phyloP scores from a whole-genome alignment of 2,329 filamentous ascomycete species.

The Grosmannia penicillata region DNA sequence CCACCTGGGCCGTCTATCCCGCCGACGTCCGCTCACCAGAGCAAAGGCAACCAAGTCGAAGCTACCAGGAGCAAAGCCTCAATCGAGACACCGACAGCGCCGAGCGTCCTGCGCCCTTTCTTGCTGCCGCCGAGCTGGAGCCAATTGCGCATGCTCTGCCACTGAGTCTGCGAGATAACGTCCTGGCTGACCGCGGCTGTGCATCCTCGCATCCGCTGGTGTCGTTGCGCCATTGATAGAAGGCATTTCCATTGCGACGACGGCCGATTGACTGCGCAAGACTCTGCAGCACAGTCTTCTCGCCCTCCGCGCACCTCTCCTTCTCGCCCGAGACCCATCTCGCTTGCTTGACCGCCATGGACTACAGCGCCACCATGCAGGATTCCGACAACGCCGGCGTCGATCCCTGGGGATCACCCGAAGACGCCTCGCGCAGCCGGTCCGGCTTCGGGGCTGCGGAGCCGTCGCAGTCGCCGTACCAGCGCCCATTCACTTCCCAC shows the following conservation, averaged over 20 bases:
- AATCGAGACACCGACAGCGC: neutral
- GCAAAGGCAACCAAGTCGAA: neutral
- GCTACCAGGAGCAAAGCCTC: neutral
- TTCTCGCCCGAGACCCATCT: neutral
- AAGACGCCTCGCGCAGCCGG: slow-evolving; percentile 33
- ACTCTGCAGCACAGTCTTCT: neutral
- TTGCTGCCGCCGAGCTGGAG: neutral
- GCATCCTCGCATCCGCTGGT: neutral
- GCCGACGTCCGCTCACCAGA: neutral
- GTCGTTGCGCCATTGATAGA: neutral
- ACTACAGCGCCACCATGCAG: slow-evolving; percentile 41
- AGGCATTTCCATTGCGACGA: neutral
- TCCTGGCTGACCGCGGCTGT: neutral
- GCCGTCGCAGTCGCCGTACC: slow-evolving; percentile 25
- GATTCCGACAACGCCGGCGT: slow-evolving; percentile 37
- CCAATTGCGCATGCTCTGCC: neutral
- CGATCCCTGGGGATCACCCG: slow-evolving; percentile 43
- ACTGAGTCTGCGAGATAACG: neutral
- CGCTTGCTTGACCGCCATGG: slow-evolving; percentile 24
- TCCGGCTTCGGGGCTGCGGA: slow-evolving; percentile 27
- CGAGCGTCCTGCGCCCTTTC: neutral
- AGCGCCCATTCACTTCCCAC: slow-evolving; percentile 18
- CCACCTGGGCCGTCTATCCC: neutral
- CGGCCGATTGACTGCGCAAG: neutral
- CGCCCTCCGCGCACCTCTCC: neutral